phyloP scores from a whole-genome alignment of 345 rosid species.

The Aurinia saxatilis region DNA sequence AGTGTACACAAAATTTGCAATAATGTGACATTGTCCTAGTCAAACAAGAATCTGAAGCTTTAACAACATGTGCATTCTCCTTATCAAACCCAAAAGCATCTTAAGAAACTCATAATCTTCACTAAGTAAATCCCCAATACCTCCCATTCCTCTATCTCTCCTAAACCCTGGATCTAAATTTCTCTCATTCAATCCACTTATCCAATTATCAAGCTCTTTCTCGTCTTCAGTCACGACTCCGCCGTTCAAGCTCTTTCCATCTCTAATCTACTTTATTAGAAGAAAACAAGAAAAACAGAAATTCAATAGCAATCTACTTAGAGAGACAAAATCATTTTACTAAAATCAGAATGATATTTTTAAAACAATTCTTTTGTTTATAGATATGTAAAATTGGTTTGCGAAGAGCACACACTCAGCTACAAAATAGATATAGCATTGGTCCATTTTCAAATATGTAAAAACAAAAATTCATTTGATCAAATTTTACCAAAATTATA shows the following conservation, averaged over 20 bases:
- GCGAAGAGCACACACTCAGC: too few species aligned
- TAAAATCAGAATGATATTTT: too few species aligned
- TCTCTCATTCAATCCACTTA: constrained; percentile 42
- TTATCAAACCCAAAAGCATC: constrained; percentile 37
- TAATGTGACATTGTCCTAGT: constrained; percentile 64
- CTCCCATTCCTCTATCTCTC: constrained; percentile 24
- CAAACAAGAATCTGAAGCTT: constrained; percentile 53
- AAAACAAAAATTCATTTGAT: too few species aligned
- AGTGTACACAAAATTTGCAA: background rate
- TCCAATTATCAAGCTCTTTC: constrained; percentile 82
- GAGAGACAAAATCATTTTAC: too few species aligned
- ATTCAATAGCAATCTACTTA: too few species aligned
- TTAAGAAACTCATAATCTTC: constrained; percentile 32
- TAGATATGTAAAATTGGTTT: too few species aligned
- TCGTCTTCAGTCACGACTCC: constrained; percentile 67
- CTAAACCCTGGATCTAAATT: constrained; percentile 15
- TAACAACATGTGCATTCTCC: constrained; percentile 10
- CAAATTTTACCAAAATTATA: too few species aligned
- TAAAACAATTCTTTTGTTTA: too few species aligned
- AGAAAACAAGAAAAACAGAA: too few species aligned
- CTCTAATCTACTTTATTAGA: too few species aligned
- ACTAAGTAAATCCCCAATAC: constrained; percentile 34
- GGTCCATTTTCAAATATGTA: too few species aligned
- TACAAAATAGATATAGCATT: too few species aligned
- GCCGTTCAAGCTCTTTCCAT: constrained; percentile 5